These are phyloP conservation scores for Lichenothelia convexa DNA, from an alignment of 495 filamentous ascomycete species.

Conservation along the genomic window DNA sequence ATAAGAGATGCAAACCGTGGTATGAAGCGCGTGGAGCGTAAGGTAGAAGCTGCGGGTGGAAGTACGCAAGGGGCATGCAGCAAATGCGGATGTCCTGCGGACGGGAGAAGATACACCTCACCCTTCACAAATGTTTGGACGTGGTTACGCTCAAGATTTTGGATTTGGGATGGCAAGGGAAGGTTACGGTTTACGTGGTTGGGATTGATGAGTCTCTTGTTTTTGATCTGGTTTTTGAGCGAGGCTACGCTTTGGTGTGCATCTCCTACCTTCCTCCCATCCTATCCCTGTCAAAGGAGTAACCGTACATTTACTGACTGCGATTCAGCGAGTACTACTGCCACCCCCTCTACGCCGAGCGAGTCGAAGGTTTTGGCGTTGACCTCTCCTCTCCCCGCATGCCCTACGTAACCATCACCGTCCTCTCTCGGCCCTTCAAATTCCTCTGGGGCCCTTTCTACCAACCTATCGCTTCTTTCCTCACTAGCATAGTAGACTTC, in stretches of 20 bases:
- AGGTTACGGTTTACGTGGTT: conserved; percentile 10
- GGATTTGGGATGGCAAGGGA: neutral
- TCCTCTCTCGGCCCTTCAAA: conserved; percentile 6
- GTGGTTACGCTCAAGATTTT: conserved; percentile 7
- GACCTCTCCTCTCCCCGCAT: conserved; percentile 7
- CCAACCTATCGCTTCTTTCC: neutral
- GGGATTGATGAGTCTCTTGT: conserved; percentile 1
- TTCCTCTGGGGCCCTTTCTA: conserved; percentile 2
- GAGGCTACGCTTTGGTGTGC: conserved; percentile 8
- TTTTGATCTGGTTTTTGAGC: conserved; percentile 2
- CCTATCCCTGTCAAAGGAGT: too few relatives aligned
- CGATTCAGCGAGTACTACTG: conserved; percentile 7
- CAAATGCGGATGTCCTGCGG: conserved; percentile 8
- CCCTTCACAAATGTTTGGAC: conserved; percentile 3
- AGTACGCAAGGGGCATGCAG: conserved; percentile 2
- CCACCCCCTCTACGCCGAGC: conserved; percentile 6
- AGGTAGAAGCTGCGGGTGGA: conserved; percentile 10
- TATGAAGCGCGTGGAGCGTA: conserved; percentile 18
- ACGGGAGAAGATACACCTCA: neutral
- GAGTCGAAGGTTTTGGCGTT: conserved; percentile 6
- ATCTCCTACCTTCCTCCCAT: neutral
- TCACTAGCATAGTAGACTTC: too few relatives aligned
- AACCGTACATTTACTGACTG: too few relatives aligned
- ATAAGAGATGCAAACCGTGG: conserved; percentile 21
- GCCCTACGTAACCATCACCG: conserved; percentile 11